phyloP scores from a whole-genome alignment of 805 yeast genomes.

The Metschnikowia dekortorum region DNA sequence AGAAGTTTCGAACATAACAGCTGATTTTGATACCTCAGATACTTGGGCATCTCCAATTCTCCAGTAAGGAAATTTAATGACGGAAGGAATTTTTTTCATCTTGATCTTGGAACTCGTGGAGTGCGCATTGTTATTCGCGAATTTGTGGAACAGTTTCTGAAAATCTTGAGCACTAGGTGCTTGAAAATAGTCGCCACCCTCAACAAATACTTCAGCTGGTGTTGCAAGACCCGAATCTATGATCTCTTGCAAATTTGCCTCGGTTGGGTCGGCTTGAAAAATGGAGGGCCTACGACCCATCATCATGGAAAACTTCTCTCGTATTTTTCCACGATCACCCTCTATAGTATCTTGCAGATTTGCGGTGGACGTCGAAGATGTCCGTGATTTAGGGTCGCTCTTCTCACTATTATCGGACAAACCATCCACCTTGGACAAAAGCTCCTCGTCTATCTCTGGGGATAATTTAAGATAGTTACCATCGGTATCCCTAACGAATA shows the following conservation, averaged over 20 bases:
- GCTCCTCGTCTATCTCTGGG: slow-evolving; percentile 33
- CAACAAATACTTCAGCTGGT: slow-evolving; percentile 39
- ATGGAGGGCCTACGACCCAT: slow-evolving; percentile 41
- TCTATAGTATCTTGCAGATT: slow-evolving; percentile 11
- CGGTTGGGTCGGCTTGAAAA: slow-evolving; percentile 35
- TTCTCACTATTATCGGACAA: background rate
- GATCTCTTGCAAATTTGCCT: slow-evolving; percentile 34
- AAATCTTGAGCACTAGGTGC: slow-evolving; percentile 15
- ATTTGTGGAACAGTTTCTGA: slow-evolving; percentile 11
- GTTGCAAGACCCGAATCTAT: slow-evolving; percentile 37
- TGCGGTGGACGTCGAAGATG: slow-evolving; percentile 14
- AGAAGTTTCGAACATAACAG: slow-evolving; percentile 62
- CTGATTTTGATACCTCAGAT: slow-evolving; percentile 52
- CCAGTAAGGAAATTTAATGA: slow-evolving; percentile 70
- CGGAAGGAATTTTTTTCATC: slow-evolving; percentile 52
- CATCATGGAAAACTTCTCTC: slow-evolving; percentile 33
- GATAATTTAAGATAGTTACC: slow-evolving; percentile 38
- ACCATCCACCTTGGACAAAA: slow-evolving; percentile 4
- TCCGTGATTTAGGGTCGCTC: slow-evolving; percentile 1
- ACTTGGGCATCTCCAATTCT: slow-evolving; percentile 74
- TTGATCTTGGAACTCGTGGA: slow-evolving; percentile 22
- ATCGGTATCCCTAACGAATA: slow-evolving; percentile 43
- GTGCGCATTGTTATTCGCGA: slow-evolving; percentile 10
- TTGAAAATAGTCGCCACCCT: slow-evolving; percentile 27
- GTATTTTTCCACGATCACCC: slow-evolving; percentile 26